Percentiles rank a stretch among this genome's conserved stretches.
Conservation (phyloP, 805 yeast species). For the Suhomyces sp. region DNA sequence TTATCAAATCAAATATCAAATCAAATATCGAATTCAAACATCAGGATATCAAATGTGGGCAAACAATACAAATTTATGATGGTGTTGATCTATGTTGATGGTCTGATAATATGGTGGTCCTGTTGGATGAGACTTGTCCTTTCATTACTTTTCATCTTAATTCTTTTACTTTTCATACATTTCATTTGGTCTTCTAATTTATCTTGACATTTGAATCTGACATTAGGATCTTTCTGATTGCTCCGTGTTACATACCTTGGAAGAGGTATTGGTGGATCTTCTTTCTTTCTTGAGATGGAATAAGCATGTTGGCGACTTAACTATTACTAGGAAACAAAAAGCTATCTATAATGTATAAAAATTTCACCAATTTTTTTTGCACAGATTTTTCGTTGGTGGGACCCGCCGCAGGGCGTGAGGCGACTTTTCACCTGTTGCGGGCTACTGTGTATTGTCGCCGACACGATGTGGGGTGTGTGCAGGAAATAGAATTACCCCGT, state of each 20-base stretch:
- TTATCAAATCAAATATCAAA: too few species aligned
- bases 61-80: too few species aligned
- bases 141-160: neutral
- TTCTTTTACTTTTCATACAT: neutral
- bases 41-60: too few species aligned
- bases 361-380: conserved; percentile 4
- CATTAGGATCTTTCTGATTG: too few species aligned
- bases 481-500: neutral
- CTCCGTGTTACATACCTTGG: conserved; percentile 70
- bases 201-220: too few species aligned
- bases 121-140: too few species aligned
- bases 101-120: too few species aligned
- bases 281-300: conserved; percentile 99
- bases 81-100: too few species aligned
- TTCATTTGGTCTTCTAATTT: too few species aligned
- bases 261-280: conserved; percentile 98
- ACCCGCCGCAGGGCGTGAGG: conserved; percentile 3
- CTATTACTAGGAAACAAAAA: conserved; percentile 6
- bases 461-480: neutral
- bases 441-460: neutral
- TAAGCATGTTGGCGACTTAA: conserved; percentile 65
- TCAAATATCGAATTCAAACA: too few species aligned
- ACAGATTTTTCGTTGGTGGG: conserved; percentile 5
- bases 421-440: neutral
- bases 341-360: neutral